Percentiles rank a stretch among this genome's conserved stretches.
phyloP scores from a whole-genome alignment of 1,284 basidiomycete genomes.

The Heterobasidion parviporum region DNA sequence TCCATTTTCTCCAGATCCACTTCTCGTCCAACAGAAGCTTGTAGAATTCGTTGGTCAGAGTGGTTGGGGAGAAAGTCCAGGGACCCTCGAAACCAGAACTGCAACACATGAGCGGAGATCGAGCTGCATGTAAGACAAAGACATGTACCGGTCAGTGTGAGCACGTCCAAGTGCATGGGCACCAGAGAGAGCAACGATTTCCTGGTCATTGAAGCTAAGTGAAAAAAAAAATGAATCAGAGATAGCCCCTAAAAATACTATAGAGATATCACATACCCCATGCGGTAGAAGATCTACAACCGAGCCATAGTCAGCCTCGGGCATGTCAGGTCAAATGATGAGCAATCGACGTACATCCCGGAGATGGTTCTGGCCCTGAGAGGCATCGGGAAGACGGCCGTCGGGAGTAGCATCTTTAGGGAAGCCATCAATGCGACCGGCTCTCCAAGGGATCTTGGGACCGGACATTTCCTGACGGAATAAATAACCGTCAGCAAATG shows the following conservation, averaged over 20 bases:
- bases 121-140: background rate
- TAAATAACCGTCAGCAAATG: background rate
- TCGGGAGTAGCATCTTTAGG: slow-evolving; percentile 79
- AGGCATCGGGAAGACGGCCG: slow-evolving; percentile 89
- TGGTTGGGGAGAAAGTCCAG: slow-evolving; percentile 86
- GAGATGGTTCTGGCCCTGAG: slow-evolving; percentile 80
- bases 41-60: slow-evolving; percentile 88
- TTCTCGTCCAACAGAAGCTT: slow-evolving; percentile 85
- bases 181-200: slow-evolving; percentile 91
- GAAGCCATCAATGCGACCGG: slow-evolving; percentile 82
- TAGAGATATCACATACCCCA: slow-evolving; percentile 44
- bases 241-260: background rate
- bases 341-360: slow-evolving; percentile 46
- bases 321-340: background rate
- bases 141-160: slow-evolving; percentile 62
- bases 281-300: slow-evolving; percentile 79
- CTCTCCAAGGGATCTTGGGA: slow-evolving; percentile 81
- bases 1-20: slow-evolving; percentile 86
- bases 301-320: background rate
- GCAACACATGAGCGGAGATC: slow-evolving; percentile 7
- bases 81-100: slow-evolving; percentile 87
- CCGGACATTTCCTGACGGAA: slow-evolving; percentile 62
- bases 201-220: slow-evolving; percentile 86
- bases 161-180: slow-evolving; percentile 95
- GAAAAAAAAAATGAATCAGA: background rate